Evolutionary conservation across 495 filamentous ascomycete species (phyloP).

Genomic region (Astrothelium macrocarpum): DNA sequence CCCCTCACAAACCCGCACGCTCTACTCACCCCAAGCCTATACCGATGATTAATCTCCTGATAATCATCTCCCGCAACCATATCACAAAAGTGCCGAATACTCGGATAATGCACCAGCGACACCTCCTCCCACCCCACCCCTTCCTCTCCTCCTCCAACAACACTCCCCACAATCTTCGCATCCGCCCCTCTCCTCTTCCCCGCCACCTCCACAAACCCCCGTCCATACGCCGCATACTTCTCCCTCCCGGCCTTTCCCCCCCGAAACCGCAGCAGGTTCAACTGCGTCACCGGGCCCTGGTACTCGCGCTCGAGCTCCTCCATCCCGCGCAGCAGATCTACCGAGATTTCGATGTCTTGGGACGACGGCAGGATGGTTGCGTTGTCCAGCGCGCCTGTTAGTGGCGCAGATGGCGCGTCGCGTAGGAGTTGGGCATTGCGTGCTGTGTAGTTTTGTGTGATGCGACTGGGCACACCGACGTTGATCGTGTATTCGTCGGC

Average conservation of each 20-base stretch:
- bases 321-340: constrained; percentile 45
- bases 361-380: constrained; percentile 30
- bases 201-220: constrained; percentile 44
- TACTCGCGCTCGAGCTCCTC: constrained; percentile 14
- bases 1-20: background rate
- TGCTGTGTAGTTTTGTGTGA: constrained; percentile 38
- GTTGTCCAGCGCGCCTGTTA: constrained; percentile 36
- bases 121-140: constrained; percentile 47
- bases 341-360: constrained; percentile 46
- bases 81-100: constrained; percentile 51
- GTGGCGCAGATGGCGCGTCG: constrained; percentile 28
- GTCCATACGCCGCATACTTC: constrained; percentile 49
- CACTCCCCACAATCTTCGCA: constrained; percentile 55
- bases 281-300: constrained; percentile 50
- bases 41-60: constrained; percentile 50
- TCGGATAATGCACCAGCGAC: constrained; percentile 58
- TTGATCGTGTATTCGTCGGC: constrained; percentile 38
- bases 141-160: constrained; percentile 31
- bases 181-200: constrained; percentile 48
- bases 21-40: constrained; percentile 12
- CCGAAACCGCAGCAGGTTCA: constrained; percentile 58
- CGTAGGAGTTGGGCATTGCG: constrained; percentile 40
- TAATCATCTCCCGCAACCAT: constrained; percentile 57
- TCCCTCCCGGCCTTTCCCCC: constrained; percentile 36
- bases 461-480: constrained; percentile 46